A percentile compares a stretch with the other conserved stretches of the same genome.
Evolutionary conservation across 2,329 filamentous ascomycete genomes (phyloP).

Genomic region (Paraphaeosphaeria sporulosa): DNA sequence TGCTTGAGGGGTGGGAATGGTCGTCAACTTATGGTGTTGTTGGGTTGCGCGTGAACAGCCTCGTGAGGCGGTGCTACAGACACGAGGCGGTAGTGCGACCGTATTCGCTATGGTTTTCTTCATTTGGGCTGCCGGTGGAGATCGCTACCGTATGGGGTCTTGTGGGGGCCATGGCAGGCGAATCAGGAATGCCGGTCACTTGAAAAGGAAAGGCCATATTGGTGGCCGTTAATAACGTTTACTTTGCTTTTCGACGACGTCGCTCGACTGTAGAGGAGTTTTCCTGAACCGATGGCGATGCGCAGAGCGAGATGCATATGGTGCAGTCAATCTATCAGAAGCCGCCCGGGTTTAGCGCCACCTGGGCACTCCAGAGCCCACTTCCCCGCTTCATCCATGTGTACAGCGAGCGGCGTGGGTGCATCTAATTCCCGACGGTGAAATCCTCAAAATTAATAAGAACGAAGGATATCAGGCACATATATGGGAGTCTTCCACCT

Average conservation of each 20-base stretch:
- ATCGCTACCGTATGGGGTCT: not conserved
- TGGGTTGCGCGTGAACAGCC: conserved; percentile 1
- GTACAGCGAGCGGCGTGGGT: no score
- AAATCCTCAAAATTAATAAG: no score
- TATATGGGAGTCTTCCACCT: no score
- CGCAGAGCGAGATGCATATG: not conserved
- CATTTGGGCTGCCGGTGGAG: not conserved
- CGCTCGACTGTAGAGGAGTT: no score
- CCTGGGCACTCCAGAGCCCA: no score
- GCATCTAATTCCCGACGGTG: no score
- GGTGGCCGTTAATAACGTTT: not conserved
- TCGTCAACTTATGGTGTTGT: not conserved
- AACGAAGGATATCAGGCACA: no score
- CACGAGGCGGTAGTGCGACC: conserved; percentile 5
- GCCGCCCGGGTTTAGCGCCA: no score
- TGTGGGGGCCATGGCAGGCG: not conserved
- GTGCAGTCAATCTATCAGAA: no score
- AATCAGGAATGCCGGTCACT: not conserved
- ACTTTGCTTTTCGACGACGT: no score
- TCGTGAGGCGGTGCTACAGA: conserved; percentile 10
- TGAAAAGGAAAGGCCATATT: not conserved
- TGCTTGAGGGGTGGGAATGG: not conserved
- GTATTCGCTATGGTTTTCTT: conserved; percentile 11
- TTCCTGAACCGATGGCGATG: no score
- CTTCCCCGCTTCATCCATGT: no score